phyloP scores from a whole-genome alignment of 257 asterid genomes.

The Solanum peruvianum region DNA sequence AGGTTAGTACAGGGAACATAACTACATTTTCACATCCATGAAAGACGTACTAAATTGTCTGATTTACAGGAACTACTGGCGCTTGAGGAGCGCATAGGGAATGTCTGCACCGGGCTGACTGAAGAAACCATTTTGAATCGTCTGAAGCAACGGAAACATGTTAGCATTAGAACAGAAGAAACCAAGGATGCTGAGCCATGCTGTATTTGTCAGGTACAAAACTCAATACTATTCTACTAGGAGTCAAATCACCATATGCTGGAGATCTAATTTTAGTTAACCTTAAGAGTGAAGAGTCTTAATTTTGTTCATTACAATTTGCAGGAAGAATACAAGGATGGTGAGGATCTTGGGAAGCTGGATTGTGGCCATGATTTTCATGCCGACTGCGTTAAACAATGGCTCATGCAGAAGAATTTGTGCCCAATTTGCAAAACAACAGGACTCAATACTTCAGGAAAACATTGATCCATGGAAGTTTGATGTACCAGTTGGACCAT shows the following conservation, averaged over 20 bases:
- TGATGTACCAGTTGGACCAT: neutral
- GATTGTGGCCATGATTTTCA: conserved; percentile 42
- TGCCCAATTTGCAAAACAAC: conserved; percentile 41
- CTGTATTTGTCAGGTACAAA: conserved; percentile 32
- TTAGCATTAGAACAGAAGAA: neutral
- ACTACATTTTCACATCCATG: neutral
- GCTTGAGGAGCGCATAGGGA: conserved; percentile 37
- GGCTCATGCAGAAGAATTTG: conserved; percentile 36
- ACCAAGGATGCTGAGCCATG: conserved; percentile 28
- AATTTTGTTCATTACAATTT: neutral
- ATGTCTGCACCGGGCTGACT: conserved; percentile 27
- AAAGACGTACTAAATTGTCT: neutral
- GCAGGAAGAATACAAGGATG: conserved; percentile 35
- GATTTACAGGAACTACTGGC: conserved; percentile 27
- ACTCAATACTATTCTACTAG: neutral
- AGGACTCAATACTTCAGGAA: conserved; percentile 17
- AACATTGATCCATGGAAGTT: neutral
- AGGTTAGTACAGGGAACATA: conserved; percentile 4
- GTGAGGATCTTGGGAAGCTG: conserved; percentile 25
- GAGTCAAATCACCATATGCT: neutral
- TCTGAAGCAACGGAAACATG: conserved; percentile 20
- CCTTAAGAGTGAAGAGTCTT: neutral
- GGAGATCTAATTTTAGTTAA: neutral
- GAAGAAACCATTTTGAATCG: conserved; percentile 22
- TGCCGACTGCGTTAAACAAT: conserved; percentile 24